These are phyloP conservation scores for Ustilago nuda DNA, from an alignment of 1,284 basidiomycete species.

Conservation along the genomic window DNA sequence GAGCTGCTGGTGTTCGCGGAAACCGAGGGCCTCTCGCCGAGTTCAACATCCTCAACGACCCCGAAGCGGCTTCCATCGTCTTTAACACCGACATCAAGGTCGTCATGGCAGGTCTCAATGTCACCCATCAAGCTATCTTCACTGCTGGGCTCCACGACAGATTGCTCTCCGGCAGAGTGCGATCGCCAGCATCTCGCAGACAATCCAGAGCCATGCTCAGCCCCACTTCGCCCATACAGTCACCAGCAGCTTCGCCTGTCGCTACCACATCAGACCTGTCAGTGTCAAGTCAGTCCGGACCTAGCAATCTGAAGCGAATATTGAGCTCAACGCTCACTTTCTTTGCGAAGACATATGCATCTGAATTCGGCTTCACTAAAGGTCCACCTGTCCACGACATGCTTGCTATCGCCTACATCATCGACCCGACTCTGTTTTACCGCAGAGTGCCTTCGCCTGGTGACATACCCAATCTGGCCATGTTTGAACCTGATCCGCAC, in stretches of 20 bases:
- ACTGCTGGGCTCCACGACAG: slow-evolving; percentile 50
- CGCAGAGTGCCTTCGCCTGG: slow-evolving; percentile 45
- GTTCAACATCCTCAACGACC: slow-evolving; percentile 65
- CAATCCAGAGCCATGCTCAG: slow-evolving; percentile 24
- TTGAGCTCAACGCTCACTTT: slow-evolving; percentile 58
- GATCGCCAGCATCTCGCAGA: slow-evolving; percentile 38
- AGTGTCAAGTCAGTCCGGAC: slow-evolving; percentile 25
- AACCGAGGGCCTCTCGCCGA: slow-evolving; percentile 58
- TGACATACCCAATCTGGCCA: slow-evolving; percentile 27
- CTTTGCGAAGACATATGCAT: slow-evolving; percentile 53
- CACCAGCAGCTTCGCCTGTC: slow-evolving; percentile 21
- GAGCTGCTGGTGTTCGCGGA: slow-evolving; percentile 54
- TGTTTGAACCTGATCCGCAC: slow-evolving; percentile 43
- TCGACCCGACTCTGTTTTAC: slow-evolving; percentile 60
- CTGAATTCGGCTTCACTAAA: slow-evolving; percentile 57
- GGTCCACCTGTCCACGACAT: slow-evolving; percentile 65
- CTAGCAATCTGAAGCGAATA: slow-evolving; percentile 44
- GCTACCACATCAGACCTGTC: slow-evolving; percentile 18
- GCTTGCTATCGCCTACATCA: slow-evolving; percentile 60
- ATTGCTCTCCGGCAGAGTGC: slow-evolving; percentile 26
- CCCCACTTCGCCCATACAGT: slow-evolving; percentile 22
- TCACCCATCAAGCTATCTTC: slow-evolving; percentile 63
- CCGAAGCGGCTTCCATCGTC: slow-evolving; percentile 61
- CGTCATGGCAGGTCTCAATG: slow-evolving; percentile 64
- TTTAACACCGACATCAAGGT: slow-evolving; percentile 57